Evolutionary conservation across 75 land plant species (phyloP), one percentile per base, ranked within the genome.

Genomic region (Cryptomeria japonica): DNA sequence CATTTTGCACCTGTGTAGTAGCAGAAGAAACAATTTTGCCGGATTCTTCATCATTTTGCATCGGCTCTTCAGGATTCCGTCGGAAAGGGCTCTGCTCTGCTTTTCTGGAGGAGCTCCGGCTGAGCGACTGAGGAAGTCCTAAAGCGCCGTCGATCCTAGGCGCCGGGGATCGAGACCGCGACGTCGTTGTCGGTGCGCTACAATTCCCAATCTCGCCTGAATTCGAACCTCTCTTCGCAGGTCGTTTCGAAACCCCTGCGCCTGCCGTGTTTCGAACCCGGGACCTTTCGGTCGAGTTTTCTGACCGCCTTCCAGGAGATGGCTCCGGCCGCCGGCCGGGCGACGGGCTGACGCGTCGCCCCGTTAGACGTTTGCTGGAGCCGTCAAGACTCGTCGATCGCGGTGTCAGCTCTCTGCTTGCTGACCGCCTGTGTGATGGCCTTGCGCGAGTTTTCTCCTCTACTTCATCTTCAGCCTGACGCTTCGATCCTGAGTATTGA

Each of bases 401-500:
- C 79, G 46, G 22, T 70, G 78, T 18, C 87, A 76, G 46, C 2
- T 56, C 86, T 32, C 86, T 32, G 88, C 88, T 49, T 18, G 76
- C n/a, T 31, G 47, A 70, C 42, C 42, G 25, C 75, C 86, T 49
- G 6, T 51, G 73, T n/a, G 58, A 85, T 46, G 86, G 84, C 53
- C 47, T 32, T 32, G 61, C 75, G 51, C 88, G 34, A 41, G 72
- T 3, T 53, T 87, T 39, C 16, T 85, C 88, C 16, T 84, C 85
- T 36, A 89, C 94, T 19, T 93, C 93, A 61, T 95, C 96, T 38
- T 83, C 89, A 85, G 93, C 92, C 6, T 82, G 84, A 86, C 96
- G 58, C 88, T 95, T 95, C 16, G 96, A 95, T 5, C 96, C 96
- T n/a, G 93, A 90, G 86, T 91, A 92, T 88, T 87, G 93, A 61